A percentile compares a stretch with the other conserved stretches of the same genome.
Evolutionary conservation across 805 yeast species (phyloP).

Genomic region (Pichia phayaonensis): DNA sequence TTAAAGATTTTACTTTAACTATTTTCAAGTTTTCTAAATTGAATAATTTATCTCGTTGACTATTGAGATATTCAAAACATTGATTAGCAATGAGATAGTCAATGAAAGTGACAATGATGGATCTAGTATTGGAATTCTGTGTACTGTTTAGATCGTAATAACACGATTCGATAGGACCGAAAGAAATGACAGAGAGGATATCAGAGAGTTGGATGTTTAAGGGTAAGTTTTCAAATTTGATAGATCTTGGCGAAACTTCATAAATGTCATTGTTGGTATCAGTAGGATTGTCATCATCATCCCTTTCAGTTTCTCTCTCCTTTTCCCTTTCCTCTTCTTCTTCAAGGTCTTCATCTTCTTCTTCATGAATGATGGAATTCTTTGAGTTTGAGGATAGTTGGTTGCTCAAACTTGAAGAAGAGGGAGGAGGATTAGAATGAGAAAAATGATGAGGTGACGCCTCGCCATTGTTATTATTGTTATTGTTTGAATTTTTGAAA

Average conservation of each 20-base stretch:
- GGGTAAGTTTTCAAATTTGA: constrained; percentile 17
- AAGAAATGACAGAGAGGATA: constrained; percentile 37
- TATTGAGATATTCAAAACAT: constrained; percentile 16
- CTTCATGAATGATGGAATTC: too few species aligned
- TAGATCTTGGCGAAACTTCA: constrained; percentile 13
- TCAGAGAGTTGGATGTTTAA: constrained; percentile 15
- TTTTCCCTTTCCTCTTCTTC: too few species aligned
- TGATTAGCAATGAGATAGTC: constrained; percentile 15
- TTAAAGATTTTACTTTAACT: constrained; percentile 26
- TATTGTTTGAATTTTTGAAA: not conserved
- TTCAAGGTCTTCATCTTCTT: too few species aligned
- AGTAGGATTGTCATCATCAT: too few species aligned
- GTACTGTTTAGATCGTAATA: constrained; percentile 24
- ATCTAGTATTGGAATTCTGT: not conserved
- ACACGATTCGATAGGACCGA: constrained; percentile 58
- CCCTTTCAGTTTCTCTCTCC: too few species aligned
- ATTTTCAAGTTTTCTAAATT: constrained; percentile 33
- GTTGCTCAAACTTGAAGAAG: not conserved
- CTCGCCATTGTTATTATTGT: not conserved
- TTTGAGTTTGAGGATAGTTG: too few species aligned
- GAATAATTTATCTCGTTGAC: constrained; percentile 21
- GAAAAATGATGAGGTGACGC: too few species aligned
- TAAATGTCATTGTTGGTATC: not conserved
- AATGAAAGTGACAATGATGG: constrained; percentile 19
- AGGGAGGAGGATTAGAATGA: not conserved